Conservation (phyloP, 2,329 filamentous ascomycete species). For the Ophiostoma novo-ulmi region DNA sequence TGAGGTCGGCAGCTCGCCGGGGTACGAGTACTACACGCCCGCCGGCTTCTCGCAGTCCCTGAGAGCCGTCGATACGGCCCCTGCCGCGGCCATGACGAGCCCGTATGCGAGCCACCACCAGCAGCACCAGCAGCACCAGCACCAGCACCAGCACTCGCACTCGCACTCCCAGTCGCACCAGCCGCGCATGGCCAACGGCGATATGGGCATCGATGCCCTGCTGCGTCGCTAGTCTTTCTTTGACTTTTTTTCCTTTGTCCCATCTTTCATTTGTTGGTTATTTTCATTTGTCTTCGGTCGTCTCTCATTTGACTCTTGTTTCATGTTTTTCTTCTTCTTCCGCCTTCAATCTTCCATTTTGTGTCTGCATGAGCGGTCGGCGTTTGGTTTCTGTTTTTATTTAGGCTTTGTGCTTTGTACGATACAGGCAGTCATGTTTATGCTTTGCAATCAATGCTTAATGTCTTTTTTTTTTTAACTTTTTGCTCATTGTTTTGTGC, state of each 20-base stretch:
- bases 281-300: background rate
- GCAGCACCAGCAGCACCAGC: constrained; percentile 43
- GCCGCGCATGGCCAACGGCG: constrained; percentile 19
- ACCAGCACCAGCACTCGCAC: constrained; percentile 52
- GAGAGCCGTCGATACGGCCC: constrained; percentile 27
- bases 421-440: background rate
- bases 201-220: constrained; percentile 12
- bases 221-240: background rate
- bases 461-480: background rate
- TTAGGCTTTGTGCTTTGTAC: background rate
- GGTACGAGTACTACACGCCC: constrained; percentile 30
- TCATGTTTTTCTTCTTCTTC: background rate
- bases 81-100: constrained; percentile 33
- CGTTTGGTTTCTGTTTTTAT: background rate
- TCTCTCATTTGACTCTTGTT: background rate
- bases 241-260: background rate
- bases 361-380: constrained; percentile 1
- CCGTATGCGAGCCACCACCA: constrained; percentile 55
- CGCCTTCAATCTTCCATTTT: background rate
- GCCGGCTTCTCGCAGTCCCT: constrained; percentile 50
- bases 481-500: background rate
- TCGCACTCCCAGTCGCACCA: constrained; percentile 51
- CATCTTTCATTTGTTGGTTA: background rate
- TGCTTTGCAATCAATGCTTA: background rate
- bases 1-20: constrained; percentile 19